Conservation (phyloP, 2,329 filamentous ascomycete species). For the Emergomyces orientalis region DNA sequence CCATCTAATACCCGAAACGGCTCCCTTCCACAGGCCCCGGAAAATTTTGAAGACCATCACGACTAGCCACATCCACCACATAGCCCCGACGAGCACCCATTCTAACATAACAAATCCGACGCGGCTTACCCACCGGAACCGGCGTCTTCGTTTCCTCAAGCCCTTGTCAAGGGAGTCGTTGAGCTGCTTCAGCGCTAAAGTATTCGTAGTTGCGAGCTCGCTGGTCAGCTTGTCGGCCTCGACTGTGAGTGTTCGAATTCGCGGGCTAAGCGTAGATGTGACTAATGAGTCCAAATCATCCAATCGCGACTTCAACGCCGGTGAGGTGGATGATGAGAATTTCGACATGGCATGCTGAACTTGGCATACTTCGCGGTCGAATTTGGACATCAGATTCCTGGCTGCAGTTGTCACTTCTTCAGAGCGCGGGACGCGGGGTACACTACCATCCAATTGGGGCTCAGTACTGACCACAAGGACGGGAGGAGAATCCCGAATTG, state of each 20-base stretch:
- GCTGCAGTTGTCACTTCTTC: constrained; percentile 48
- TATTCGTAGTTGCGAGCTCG: constrained; percentile 66
- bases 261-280: constrained; percentile 43
- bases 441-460: constrained; percentile 18
- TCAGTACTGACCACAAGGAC: constrained; percentile 25
- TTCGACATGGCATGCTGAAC: constrained; percentile 38
- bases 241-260: constrained; percentile 61
- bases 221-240: constrained; percentile 70
- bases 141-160: constrained; percentile 61
- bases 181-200: constrained; percentile 70
- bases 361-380: constrained; percentile 37
- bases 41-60: constrained; percentile 66
- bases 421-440: constrained; percentile 37
- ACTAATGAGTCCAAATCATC: constrained; percentile 39
- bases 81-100: constrained; percentile 76
- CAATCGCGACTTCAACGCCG: constrained; percentile 37
- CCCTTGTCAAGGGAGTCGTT: constrained; percentile 62
- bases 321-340: constrained; percentile 40
- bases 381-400: constrained; percentile 40
- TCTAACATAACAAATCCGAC: constrained; percentile 75
- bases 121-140: constrained; percentile 66
- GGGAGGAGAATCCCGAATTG: constrained; percentile 29
- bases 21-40: constrained; percentile 52
- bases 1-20: constrained; percentile 60
- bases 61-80: constrained; percentile 92